Base-by-base conservation (phyloP, 192 early-diverging fungal genomes). In the Entomortierella beljakovae region DNA sequence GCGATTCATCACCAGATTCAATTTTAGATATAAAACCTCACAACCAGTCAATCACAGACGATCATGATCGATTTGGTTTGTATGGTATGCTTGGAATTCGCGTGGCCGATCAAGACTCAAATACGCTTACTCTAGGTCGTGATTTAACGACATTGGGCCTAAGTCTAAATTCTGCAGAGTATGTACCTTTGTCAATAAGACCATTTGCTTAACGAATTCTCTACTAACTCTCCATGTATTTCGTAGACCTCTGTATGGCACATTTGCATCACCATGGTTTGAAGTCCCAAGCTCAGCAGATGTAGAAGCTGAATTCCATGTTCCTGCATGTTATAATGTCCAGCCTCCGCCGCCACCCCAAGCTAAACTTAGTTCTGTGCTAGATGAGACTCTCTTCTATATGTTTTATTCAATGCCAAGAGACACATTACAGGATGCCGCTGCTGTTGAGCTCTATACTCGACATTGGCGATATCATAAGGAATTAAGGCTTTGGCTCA, bases 391-490 rank as follows among this genome's bases (percentile, higher is more conserved):
- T n/a, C 85, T 99, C 64, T 96, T 99, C 66, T 98, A 98, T 85
- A 88, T 96, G 40, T 99, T 99, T 83, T 99, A 99, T 83, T 92
- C 94, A 16, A 90, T 96, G 87, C 97, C 98, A n/a, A 88, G 94
- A 54, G 96, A 97, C 58, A 85, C 91, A 42, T 64, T 96, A 23
- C 96, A 98, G 86, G 96, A 98, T 71, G 92, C 91, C 9, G 94
- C 95, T 7, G 96, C 97, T 28, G 92, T 95, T 68, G 97, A 99
- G 86, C 89, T 99, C 69, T 92, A 94, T 81, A 90, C 89, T 74
- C 90, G 98, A 35, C 90, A 93, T 79, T 99, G 97, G 97, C 88
- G 96, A 60, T 99, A 94, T 83, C 98, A 99, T 88, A 96, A 95
- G 80, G 95, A 97, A 63, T 77, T 96, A 55, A 88, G 91, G 58